A percentile compares a stretch with the other conserved stretches of the same genome.
Conservation (phyloP, 495 filamentous ascomycete genomes). For the Endocarpon pusillum region DNA sequence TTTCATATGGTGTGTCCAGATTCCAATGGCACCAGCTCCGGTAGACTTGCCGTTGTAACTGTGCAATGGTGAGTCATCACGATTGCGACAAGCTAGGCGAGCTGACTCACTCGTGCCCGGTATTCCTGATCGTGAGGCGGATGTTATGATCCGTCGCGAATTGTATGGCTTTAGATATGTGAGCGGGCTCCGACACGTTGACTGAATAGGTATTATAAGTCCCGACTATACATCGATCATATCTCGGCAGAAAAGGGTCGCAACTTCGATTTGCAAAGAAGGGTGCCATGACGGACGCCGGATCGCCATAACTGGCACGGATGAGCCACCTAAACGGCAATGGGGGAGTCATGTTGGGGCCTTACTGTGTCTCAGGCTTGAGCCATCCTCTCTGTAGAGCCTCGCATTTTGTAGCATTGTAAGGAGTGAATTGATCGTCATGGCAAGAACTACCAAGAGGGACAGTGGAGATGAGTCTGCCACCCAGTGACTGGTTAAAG, state of each 20-base stretch:
- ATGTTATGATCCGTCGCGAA: slow-evolving; percentile 43
- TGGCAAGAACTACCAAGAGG: slow-evolving; percentile 31
- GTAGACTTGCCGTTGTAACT: slow-evolving; percentile 37
- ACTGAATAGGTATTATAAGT: slow-evolving; percentile 42
- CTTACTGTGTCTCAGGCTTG: slow-evolving; percentile 18
- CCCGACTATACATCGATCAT: slow-evolving; percentile 40
- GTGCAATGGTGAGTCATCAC: no score
- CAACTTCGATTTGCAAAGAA: slow-evolving; percentile 32
- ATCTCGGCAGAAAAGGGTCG: slow-evolving; percentile 33
- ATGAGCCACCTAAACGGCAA: not conserved
- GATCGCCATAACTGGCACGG: slow-evolving; percentile 17
- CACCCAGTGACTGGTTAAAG: slow-evolving; percentile 28
- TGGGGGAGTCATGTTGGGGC: not conserved
- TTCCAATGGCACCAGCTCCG: slow-evolving; percentile 33
- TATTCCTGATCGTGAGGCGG: slow-evolving; percentile 50
- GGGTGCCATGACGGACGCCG: slow-evolving; percentile 26
- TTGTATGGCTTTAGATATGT: slow-evolving; percentile 41
- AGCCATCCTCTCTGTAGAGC: slow-evolving; percentile 15
- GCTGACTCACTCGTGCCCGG: slow-evolving; percentile 39
- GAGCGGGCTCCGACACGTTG: slow-evolving; percentile 34
- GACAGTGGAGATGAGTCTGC: slow-evolving; percentile 26
- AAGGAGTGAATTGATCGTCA: slow-evolving; percentile 12
- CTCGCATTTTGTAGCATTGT: slow-evolving; percentile 16
- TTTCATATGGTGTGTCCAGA: slow-evolving; percentile 48
- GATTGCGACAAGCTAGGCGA: not conserved